Evolutionary conservation across 2,329 filamentous ascomycete genomes (phyloP).

Genomic region (Talaromyces rugulosus): DNA sequence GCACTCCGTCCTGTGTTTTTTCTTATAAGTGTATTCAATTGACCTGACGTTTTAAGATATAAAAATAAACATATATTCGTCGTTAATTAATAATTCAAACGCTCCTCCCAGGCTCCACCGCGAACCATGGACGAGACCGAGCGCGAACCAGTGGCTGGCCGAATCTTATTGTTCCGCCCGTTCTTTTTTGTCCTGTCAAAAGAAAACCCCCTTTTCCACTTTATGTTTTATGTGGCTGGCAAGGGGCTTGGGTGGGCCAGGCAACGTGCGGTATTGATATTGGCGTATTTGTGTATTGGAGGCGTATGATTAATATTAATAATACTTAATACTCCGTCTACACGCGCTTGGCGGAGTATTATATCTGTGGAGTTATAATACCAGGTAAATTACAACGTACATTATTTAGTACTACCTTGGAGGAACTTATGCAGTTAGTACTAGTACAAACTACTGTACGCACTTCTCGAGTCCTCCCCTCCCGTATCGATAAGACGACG

Average conservation of each 20-base stretch:
- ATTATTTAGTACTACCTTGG: too few species aligned
- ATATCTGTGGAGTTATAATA: too few species aligned
- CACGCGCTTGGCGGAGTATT: neutral
- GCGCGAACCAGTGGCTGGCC: neutral
- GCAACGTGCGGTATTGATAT: neutral
- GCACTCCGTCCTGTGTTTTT: neutral
- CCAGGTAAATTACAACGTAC: too few species aligned
- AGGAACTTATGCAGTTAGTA: too few species aligned
- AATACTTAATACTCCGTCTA: neutral
- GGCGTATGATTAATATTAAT: neutral
- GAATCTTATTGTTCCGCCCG: neutral
- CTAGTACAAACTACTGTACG: neutral
- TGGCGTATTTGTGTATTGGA: neutral
- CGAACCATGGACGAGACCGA: neutral
- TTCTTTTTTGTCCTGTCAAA: neutral
- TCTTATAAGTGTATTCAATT: neutral
- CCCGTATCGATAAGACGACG: neutral
- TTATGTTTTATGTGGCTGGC: neutral
- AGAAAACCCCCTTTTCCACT: neutral
- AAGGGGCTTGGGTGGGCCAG: neutral
- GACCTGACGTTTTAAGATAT: neutral
- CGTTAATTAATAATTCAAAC: too few species aligned
- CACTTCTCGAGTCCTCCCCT: neutral
- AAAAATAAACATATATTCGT: too few species aligned
- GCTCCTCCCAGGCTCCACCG: neutral